phyloP scores from a whole-genome alignment of 257 asterid genomes.

The Ilex asprella region DNA sequence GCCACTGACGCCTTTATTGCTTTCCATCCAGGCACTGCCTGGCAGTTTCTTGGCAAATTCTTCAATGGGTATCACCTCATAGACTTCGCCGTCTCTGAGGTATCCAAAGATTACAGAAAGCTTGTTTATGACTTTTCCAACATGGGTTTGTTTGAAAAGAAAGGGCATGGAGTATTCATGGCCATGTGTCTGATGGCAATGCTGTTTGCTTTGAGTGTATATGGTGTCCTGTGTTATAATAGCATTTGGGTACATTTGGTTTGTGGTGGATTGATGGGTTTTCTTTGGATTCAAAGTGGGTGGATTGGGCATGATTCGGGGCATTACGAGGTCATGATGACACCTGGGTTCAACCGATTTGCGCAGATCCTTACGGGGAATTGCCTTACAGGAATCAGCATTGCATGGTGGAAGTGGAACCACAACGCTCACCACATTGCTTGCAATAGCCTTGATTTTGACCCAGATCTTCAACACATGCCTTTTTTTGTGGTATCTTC shows the following conservation, averaged over 20 bases:
- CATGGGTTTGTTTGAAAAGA: constrained; percentile 58
- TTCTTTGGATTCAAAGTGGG: constrained; percentile 90
- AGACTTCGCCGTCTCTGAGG: constrained; percentile 57
- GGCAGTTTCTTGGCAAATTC: constrained; percentile 51
- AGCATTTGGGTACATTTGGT: constrained; percentile 43
- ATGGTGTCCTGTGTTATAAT: constrained; percentile 54
- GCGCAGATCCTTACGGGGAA: constrained; percentile 61
- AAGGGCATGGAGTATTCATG: constrained; percentile 44
- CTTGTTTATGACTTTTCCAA: constrained; percentile 61
- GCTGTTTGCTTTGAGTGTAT: constrained; percentile 41
- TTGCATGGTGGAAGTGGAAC: constrained; percentile 87
- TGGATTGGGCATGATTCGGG: constrained; percentile 96
- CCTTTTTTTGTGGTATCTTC: constrained; percentile 73
- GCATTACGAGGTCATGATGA: constrained; percentile 58
- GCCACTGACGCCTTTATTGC: constrained; percentile 92
- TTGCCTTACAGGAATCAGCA: constrained; percentile 76
- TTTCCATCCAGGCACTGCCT: constrained; percentile 64
- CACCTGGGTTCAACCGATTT: constrained; percentile 33
- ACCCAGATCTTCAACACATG: constrained; percentile 85
- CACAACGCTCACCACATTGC: constrained; percentile 92
- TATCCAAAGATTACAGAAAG: constrained; percentile 65
- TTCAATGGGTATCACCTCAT: constrained; percentile 49
- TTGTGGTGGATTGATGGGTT: constrained; percentile 65
- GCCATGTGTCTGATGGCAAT: constrained; percentile 26
- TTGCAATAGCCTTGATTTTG: constrained; percentile 75